Percentiles rank a stretch among this genome's conserved stretches.
phyloP scores from a whole-genome alignment of 495 filamentous ascomycete species.

The Niebla homalea region DNA sequence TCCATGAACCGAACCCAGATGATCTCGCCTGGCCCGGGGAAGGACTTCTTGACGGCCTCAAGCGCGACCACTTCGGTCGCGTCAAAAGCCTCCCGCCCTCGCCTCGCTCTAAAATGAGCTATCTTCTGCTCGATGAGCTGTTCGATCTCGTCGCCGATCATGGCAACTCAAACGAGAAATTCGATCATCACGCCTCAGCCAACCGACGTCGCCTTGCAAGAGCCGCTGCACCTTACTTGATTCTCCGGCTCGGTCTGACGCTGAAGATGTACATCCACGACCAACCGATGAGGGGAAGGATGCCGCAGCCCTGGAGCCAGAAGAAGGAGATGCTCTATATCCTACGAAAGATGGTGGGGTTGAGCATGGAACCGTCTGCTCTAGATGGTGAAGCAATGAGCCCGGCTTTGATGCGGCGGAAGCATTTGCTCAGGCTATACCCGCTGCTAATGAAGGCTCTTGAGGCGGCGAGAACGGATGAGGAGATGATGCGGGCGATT shows the following conservation, averaged over 20 bases:
- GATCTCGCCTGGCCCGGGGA: slow-evolving; percentile 45
- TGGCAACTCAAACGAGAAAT: slow-evolving; percentile 15
- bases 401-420: slow-evolving; percentile 47
- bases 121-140: slow-evolving; percentile 68
- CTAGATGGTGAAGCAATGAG: slow-evolving; percentile 22
- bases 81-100: slow-evolving; percentile 55
- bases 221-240: slow-evolving; percentile 68
- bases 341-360: slow-evolving; percentile 45
- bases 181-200: slow-evolving; percentile 23
- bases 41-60: slow-evolving; percentile 47
- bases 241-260: slow-evolving; percentile 66
- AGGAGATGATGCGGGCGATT: slow-evolving; percentile 11
- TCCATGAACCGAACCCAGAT: slow-evolving; percentile 53
- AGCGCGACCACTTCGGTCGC: slow-evolving; percentile 51
- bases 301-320: slow-evolving; percentile 79
- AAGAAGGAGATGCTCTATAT: slow-evolving; percentile 65
- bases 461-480: slow-evolving; percentile 47
- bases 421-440: slow-evolving; percentile 73
- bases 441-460: slow-evolving; percentile 62
- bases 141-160: slow-evolving; percentile 52
- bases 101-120: slow-evolving; percentile 56
- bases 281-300: slow-evolving; percentile 79
- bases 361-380: slow-evolving; percentile 58
- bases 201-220: slow-evolving; percentile 48
- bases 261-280: slow-evolving; percentile 77